These are phyloP conservation scores for Aspergillus bridgeri DNA, from an alignment of 495 filamentous ascomycete genomes.

Conservation along the genomic window DNA sequence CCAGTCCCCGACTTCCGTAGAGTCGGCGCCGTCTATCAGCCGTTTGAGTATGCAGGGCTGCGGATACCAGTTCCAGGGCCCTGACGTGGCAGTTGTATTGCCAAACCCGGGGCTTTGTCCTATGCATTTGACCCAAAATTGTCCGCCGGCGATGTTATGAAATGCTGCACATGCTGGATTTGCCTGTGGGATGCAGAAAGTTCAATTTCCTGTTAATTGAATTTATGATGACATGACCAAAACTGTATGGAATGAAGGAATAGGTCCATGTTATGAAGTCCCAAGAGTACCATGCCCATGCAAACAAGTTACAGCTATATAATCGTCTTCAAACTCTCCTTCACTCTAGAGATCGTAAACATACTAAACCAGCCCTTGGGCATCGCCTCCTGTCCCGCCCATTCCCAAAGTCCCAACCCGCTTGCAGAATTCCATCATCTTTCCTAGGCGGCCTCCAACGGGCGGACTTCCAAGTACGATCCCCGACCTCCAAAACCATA, in stretches of 20 bases:
- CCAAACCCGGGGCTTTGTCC: background rate
- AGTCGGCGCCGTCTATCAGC: background rate
- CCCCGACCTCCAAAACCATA: constrained; percentile 10
- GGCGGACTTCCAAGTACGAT: constrained; percentile 25
- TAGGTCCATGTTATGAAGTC: too few relatives aligned
- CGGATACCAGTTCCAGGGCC: background rate
- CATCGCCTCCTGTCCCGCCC: constrained; percentile 58
- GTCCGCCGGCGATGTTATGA: background rate
- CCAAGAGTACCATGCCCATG: too few relatives aligned
- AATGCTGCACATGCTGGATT: background rate
- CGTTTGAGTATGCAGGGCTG: background rate
- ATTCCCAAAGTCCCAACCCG: constrained; percentile 43
- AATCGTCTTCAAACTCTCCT: too few relatives aligned
- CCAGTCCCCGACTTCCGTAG: background rate
- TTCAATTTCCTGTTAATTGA: background rate
- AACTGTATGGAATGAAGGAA: too few relatives aligned
- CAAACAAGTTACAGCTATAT: too few relatives aligned
- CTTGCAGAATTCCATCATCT: constrained; percentile 27
- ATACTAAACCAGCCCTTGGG: constrained; percentile 83
- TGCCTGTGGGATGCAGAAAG: background rate
- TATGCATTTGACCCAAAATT: background rate
- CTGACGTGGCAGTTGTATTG: background rate
- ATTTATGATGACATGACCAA: background rate
- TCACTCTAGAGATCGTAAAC: too few relatives aligned
- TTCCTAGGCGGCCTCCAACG: constrained; percentile 53